phyloP scores from a whole-genome alignment of 1,284 basidiomycete species.

The Agaricales sp. region DNA sequence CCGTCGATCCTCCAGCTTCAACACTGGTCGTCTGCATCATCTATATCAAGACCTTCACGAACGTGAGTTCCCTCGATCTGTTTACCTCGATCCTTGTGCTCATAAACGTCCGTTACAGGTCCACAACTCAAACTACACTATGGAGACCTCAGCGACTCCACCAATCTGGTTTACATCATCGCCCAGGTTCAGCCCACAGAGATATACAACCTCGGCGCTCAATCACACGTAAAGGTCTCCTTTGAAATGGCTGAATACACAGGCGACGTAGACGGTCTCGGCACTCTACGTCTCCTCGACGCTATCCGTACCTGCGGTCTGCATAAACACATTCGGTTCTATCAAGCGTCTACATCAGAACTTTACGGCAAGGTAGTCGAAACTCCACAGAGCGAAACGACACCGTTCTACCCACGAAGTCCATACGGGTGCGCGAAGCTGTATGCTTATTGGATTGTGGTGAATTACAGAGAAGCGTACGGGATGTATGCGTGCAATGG shows the following conservation, averaged over 20 bases:
- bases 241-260: slow-evolving; percentile 98
- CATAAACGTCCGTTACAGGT: slow-evolving; percentile 26
- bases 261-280: slow-evolving; percentile 85
- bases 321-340: slow-evolving; percentile 79
- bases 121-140: slow-evolving; percentile 82
- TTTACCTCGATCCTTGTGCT: slow-evolving; percentile 3
- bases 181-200: slow-evolving; percentile 86
- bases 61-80: slow-evolving; percentile 32
- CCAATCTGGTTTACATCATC: slow-evolving; percentile 89
- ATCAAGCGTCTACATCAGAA: slow-evolving; percentile 91
- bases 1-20: slow-evolving; percentile 88
- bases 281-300: slow-evolving; percentile 85
- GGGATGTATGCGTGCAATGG: slow-evolving; percentile 89
- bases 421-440: slow-evolving; percentile 91
- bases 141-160: slow-evolving; percentile 85
- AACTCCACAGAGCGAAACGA: slow-evolving; percentile 84
- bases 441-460: slow-evolving; percentile 81
- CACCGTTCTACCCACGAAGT: slow-evolving; percentile 88
- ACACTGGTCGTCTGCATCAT: slow-evolving; percentile 85
- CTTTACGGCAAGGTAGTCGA: slow-evolving; percentile 89
- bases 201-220: slow-evolving; percentile 93
- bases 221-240: slow-evolving; percentile 93
- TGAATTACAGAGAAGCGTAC: slow-evolving; percentile 89
- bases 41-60: slow-evolving; percentile 84
- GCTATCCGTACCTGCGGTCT: slow-evolving; percentile 88